These are phyloP conservation scores for Auxenochlorella pyrenoidosa DNA, from an alignment of 139 green algal genomes.

Conservation along the genomic window DNA sequence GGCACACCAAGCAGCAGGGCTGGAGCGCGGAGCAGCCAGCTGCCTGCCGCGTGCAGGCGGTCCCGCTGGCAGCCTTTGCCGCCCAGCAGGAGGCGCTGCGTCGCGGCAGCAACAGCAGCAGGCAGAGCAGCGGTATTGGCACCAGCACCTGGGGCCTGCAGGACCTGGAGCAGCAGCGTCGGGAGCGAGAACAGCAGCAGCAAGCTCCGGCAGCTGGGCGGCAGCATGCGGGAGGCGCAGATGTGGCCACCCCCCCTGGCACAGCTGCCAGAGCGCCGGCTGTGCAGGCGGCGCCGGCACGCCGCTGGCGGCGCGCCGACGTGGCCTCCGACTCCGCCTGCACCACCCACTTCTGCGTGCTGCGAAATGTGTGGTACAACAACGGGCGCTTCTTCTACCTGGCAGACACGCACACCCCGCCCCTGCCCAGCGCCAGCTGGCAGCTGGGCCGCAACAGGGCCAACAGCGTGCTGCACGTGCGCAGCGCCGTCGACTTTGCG, in stretches of 20 bases:
- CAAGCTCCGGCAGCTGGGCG: no score
- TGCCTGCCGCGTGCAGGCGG: conserved; percentile 46
- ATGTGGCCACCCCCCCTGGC: background rate
- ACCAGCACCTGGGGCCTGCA: background rate
- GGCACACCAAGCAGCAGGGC: conserved; percentile 33
- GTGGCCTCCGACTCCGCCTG: conserved; percentile 65
- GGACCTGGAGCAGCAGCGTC: background rate
- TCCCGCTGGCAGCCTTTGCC: background rate
- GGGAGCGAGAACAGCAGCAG: background rate
- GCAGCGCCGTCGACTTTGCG: background rate
- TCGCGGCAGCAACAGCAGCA: background rate
- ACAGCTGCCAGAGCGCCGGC: background rate
- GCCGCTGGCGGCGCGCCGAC: conserved; percentile 33
- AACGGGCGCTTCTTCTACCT: conserved; percentile 67
- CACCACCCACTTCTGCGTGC: conserved; percentile 41
- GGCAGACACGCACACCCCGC: conserved; percentile 51
- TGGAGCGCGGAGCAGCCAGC: conserved; percentile 58
- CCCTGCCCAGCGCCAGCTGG: background rate
- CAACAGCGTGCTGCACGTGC: background rate
- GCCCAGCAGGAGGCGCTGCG: conserved; percentile 18
- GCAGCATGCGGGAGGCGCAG: background rate
- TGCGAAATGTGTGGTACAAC: conserved; percentile 71
- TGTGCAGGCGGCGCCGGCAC: no score
- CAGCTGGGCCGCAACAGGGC: background rate
- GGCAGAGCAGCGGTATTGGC: background rate